A percentile compares a stretch with the other conserved stretches of the same genome.
Evolutionary conservation across 768 basidiomycete genomes (phyloP).

Genomic region (Melanogaster broomeanus): DNA sequence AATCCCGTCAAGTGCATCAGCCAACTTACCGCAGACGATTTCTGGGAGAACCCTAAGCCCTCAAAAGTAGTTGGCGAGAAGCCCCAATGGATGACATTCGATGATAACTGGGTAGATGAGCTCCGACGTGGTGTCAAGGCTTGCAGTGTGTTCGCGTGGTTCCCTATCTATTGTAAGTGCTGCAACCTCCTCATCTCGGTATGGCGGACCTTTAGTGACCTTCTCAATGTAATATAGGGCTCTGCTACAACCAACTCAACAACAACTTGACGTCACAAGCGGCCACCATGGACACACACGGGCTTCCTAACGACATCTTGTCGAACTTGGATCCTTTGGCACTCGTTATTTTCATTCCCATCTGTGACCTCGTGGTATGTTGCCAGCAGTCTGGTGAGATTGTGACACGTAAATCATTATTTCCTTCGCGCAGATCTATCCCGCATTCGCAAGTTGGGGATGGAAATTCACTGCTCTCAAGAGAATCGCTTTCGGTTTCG

Average conservation of each 20-base stretch:
- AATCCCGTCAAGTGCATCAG: conserved; percentile 51
- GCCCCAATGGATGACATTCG: conserved; percentile 74
- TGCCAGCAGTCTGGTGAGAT: neutral
- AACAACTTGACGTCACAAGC: conserved; percentile 81
- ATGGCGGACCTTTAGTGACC: conserved; percentile 1
- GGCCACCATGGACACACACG: conserved; percentile 71
- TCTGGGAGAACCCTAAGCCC: conserved; percentile 77
- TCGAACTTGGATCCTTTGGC: conserved; percentile 79
- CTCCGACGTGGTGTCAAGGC: conserved; percentile 73
- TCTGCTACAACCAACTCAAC: conserved; percentile 76
- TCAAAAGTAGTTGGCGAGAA: conserved; percentile 45
- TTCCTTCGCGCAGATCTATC: conserved; percentile 48
- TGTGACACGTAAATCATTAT: neutral
- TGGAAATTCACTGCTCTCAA: conserved; percentile 61
- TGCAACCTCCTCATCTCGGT: neutral
- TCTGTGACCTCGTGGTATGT: conserved; percentile 58
- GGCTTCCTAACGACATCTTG: conserved; percentile 74
- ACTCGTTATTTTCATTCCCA: conserved; percentile 73
- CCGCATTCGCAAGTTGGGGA: conserved; percentile 49
- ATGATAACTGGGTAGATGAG: conserved; percentile 81
- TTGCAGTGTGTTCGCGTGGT: conserved; percentile 60
- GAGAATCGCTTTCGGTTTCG: conserved; percentile 60
- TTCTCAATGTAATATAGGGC: conserved; percentile 45
- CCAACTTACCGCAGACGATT: conserved; percentile 57
- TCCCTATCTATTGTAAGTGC: conserved; percentile 68